Evolutionary conservation across 306 rosid genomes (phyloP), one percentile per base, ranked within the genome.

Genomic region (Clitoria ternatea): DNA sequence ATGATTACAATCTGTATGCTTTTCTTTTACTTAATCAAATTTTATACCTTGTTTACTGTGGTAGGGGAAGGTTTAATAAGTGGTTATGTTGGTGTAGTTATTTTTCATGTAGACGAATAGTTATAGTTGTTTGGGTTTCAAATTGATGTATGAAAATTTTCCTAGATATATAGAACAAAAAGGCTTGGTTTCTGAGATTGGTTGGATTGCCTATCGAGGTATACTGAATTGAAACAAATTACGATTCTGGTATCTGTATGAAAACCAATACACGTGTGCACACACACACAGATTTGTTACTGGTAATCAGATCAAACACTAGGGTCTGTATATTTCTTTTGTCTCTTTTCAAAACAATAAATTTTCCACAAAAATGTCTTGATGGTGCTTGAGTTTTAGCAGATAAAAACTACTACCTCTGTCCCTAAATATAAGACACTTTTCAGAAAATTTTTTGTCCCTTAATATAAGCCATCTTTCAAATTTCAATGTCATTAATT

Each of bases 71-170:
- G 49, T 57, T 50, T 18, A 52, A 53, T 52, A 13, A 48, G 39
- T 27, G 59, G 55, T 68, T 76, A 19, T 24, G 27, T 29, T 24
- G 4, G 45, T 57, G 55, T 18, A 19, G 60, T 57, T 66, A 37
- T 66, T 24, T 45, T 33, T 45, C 26, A 17, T 24, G 64, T 19
- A 43, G 49, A 20, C 44, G 40, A 63, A 2, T 52, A 27, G 10
- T 36, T 72, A 11, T 45, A 33, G 59, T 63, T 54, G 65, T 32
- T 48, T 6, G 75, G 71, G 33, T 56, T 71, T 59, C 48, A 36
- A 63, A 54, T 47, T 55, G 47, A 29, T 9, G 24, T 1, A 18
- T 39, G 27, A 10, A n/a, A 13, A 24, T 68, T 50, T 72, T 7
- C 20, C 39, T 61, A 52, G 37, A 20, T 61, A 40, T 43, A 9